phyloP scores from a whole-genome alignment of 192 early-diverging fungal genomes.

The Gonapodya prolifera region DNA sequence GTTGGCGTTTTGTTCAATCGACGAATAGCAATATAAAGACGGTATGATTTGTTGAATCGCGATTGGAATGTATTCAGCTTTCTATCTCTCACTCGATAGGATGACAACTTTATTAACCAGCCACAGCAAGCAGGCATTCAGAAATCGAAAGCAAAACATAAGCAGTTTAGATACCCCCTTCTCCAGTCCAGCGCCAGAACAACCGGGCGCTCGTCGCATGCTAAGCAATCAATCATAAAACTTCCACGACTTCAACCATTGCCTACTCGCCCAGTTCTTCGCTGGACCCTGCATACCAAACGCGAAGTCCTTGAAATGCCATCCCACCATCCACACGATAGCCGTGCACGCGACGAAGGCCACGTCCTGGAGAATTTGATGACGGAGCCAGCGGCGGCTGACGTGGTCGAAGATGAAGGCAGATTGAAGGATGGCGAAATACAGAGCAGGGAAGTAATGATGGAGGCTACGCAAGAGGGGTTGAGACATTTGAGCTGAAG shows the following conservation, averaged over 20 bases:
- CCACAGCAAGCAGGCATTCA: too few relatives aligned
- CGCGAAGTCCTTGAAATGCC: constrained; percentile 65
- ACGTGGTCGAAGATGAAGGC: constrained; percentile 68
- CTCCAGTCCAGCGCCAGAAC: too few relatives aligned
- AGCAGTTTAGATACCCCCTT: too few relatives aligned
- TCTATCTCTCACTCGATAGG: too few relatives aligned
- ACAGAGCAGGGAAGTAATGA: constrained; percentile 93
- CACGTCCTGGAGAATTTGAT: constrained; percentile 23
- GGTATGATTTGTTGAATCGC: too few relatives aligned
- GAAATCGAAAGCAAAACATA: too few relatives aligned
- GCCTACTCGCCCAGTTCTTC: constrained; percentile 30
- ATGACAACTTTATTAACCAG: too few relatives aligned
- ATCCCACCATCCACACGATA: not conserved
- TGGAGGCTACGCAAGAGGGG: too few relatives aligned
- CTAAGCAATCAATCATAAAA: constrained; percentile 59
- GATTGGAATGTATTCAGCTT: too few relatives aligned
- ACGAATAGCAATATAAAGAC: too few relatives aligned
- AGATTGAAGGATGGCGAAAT: constrained; percentile 78
- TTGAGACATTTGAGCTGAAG: not conserved
- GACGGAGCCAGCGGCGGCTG: constrained; percentile 5
- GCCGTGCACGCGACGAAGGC: constrained; percentile 19
- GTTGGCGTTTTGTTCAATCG: too few relatives aligned
- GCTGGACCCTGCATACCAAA: constrained; percentile 71
- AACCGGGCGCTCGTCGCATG: too few relatives aligned
- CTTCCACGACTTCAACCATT: constrained; percentile 74